Evolutionary conservation across 306 rosid species (phyloP).

Genomic region (Rosa multiflora): DNA sequence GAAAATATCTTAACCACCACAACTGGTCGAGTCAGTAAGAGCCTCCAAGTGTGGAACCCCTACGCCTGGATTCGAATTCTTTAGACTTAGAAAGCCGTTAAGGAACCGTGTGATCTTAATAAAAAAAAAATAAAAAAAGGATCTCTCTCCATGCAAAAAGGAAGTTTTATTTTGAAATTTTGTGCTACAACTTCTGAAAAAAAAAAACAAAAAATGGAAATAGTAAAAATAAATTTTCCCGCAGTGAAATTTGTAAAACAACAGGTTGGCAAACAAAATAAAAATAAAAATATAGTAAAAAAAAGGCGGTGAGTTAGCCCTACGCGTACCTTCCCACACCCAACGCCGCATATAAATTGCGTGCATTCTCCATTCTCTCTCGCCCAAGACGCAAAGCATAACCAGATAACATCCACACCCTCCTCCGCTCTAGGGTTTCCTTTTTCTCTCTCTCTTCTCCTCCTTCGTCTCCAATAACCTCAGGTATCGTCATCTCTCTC

Average conservation of each 20-base stretch:
- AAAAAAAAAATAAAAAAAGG: too few relatives aligned
- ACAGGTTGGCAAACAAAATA: neutral
- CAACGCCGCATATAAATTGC: constrained; percentile 23
- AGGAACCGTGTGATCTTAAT: too few relatives aligned
- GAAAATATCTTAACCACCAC: too few relatives aligned
- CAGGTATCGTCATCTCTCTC: constrained; percentile 1
- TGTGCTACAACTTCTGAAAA: too few relatives aligned
- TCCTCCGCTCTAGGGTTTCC: neutral
- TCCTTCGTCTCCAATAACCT: neutral
- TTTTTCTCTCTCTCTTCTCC: neutral
- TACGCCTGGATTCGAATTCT: too few relatives aligned
- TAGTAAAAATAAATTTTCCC: neutral
- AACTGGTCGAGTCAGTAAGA: too few relatives aligned
- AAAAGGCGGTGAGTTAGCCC: constrained; percentile 27
- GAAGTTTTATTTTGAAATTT: too few relatives aligned
- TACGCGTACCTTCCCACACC: constrained; percentile 15
- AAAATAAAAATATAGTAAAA: neutral
- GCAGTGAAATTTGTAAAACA: neutral
- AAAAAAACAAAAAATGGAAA: too few relatives aligned
- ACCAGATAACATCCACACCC: neutral
- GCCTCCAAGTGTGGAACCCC: too few relatives aligned
- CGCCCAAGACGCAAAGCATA: constrained; percentile 3
- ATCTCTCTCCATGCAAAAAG: too few relatives aligned
- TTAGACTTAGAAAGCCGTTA: too few relatives aligned
- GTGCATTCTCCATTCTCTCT: neutral